Conservation (phyloP, 1,284 basidiomycete genomes). For the Salmacisia buchloeana region DNA sequence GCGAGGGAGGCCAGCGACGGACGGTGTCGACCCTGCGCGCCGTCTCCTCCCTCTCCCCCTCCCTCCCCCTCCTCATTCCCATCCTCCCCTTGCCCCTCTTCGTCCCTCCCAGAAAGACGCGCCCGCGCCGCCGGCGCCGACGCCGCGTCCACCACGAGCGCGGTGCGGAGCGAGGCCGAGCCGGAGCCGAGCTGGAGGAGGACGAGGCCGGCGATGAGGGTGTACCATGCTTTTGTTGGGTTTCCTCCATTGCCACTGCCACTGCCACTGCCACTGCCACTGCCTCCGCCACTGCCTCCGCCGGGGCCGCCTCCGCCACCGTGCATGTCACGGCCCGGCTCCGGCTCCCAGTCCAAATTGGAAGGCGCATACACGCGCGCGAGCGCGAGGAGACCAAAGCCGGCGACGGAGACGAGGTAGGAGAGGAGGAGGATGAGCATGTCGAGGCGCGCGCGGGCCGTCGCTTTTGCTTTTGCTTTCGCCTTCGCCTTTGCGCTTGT, state of each 20-base stretch:
- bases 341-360: neutral
- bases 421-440: conserved; percentile 5
- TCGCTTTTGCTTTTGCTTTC: neutral
- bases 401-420: neutral
- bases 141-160: conserved; percentile 35
- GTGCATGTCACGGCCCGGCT: conserved; percentile 14
- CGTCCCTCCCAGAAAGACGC: neutral
- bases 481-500: too few relatives aligned
- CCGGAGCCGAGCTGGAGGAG: conserved; percentile 31
- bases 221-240: conserved; percentile 29
- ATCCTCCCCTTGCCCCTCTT: too few relatives aligned
- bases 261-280: too few relatives aligned
- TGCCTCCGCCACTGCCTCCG: too few relatives aligned
- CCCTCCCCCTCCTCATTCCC: too few relatives aligned
- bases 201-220: conserved; percentile 28
- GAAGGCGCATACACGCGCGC: conserved; percentile 8
- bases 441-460: neutral
- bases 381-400: conserved; percentile 13
- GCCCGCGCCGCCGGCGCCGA: conserved; percentile 6
- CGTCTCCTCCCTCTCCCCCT: too few relatives aligned
- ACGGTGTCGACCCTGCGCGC: too few relatives aligned
- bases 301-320: neutral
- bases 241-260: too few relatives aligned
- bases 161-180: conserved; percentile 32
- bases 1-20: too few relatives aligned